phyloP scores from a whole-genome alignment of 148 eudicot species.

The Spergularia bocconei region DNA sequence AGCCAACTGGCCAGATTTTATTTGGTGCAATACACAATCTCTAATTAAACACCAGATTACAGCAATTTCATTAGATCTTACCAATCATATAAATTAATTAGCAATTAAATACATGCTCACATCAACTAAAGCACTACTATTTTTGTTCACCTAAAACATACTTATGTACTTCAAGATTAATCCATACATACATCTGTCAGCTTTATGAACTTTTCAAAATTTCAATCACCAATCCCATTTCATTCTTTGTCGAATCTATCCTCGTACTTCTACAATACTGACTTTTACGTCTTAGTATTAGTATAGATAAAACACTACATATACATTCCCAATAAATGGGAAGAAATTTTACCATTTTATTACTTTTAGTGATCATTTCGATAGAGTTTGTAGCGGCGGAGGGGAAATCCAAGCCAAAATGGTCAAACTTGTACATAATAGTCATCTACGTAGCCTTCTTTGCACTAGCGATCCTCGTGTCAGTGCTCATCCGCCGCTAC shows the following conservation, averaged over 20 bases:
- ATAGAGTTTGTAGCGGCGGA: conserved; percentile 6
- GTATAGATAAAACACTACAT: neutral
- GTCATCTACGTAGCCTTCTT: conserved; percentile 13
- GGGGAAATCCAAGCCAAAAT: conserved; percentile 1
- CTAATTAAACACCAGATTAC: no score
- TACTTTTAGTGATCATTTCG: neutral
- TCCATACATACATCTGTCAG: no score
- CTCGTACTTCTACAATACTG: no score
- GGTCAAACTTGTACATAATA: conserved; percentile 20
- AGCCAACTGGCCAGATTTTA: no score
- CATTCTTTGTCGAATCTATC: no score
- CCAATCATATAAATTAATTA: neutral
- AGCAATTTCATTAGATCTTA: neutral
- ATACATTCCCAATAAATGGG: neutral
- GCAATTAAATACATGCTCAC: neutral
- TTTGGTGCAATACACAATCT: no score
- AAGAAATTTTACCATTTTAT: neutral
- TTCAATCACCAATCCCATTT: no score
- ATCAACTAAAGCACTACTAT: neutral
- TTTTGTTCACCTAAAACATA: neutral
- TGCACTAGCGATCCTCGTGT: neutral
- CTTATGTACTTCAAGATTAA: neutral
- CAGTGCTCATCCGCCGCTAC: conserved; percentile 23
- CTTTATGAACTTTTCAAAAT: no score
- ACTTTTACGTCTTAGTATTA: no score